Base-by-base conservation (phyloP, 2,329 filamentous ascomycete genomes). In the Stagonosporopsis chrysanthemi region DNA sequence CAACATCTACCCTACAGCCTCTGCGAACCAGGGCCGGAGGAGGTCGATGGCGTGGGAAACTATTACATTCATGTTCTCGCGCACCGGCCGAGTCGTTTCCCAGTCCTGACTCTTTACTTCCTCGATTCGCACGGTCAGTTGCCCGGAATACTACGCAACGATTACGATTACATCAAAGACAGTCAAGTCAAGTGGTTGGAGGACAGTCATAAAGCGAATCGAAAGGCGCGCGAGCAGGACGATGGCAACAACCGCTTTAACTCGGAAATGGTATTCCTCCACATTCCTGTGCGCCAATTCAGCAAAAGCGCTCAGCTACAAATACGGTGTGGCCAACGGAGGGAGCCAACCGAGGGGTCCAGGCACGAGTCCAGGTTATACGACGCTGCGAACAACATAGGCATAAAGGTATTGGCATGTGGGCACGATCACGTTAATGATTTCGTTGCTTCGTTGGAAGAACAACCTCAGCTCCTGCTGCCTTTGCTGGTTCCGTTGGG, bases 361-460 rank as follows among this genome's bases (percentile, higher is more conserved):
- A 82, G 81, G 1, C 93, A 89, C 74, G 97, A 98, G 76, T 90
- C 91, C 15, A 88, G 90, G n/a, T 97, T 97, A 79, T 89, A 89
- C 60, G 88, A 96, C 72, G 92, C 91, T 6, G 83, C 97, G 19
- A 86, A 93, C 6, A 88, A 94, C 64, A 86, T 94, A 77, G 90
- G 90, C 26, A 83, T 97, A 24, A 82, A 91, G 58, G 88, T 93
- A 81, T 90, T 96, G 65, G 92, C 90, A 72, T 94, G 90, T 71
- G 93, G 93, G 75, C 93, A 97, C 74, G 94, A 98, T 73, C 94
- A 98, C 72, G 92, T 90, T 65, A 98, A 98, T 73, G 93, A 97
- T 71, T 97, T 96, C 26, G n/a, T n/a, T n/a, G n/a, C n/a, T n/a
- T n/a, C n/a, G n/a, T n/a, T n/a, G n/a, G n/a, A n/a, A n/a, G n/a